These are phyloP conservation scores for Saccharomyces hybrid DNA, from an alignment of 1,139 yeast species.

Conservation along the genomic window DNA sequence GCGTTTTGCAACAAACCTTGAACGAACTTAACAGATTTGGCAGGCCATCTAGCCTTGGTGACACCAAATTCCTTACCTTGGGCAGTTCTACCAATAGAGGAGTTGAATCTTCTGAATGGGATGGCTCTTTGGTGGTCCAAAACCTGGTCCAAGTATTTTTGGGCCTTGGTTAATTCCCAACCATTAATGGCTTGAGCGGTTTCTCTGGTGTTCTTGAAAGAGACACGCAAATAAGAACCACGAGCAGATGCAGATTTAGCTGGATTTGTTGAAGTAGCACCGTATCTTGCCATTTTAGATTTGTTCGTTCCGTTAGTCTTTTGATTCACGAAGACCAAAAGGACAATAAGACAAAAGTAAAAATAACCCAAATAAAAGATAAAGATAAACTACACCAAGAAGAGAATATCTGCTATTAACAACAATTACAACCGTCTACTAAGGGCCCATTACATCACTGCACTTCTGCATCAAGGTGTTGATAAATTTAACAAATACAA, in stretches of 20 bases:
- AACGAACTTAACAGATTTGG: conserved; percentile 91
- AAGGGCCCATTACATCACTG: neutral
- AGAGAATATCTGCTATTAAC: neutral
- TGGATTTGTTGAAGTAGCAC: conserved; percentile 98
- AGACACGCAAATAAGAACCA: conserved; percentile 98
- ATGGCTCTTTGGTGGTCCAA: conserved; percentile 98
- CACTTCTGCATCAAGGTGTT: neutral
- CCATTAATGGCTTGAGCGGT: conserved; percentile 97
- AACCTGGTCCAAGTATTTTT: conserved; percentile 91
- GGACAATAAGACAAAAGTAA: neutral
- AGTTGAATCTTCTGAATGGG: conserved; percentile 97
- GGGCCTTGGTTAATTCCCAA: conserved; percentile 95
- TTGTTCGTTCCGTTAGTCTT: conserved; percentile 1
- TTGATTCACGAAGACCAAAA: neutral
- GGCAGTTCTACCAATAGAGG: conserved; percentile 96
- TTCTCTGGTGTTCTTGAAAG: conserved; percentile 99
- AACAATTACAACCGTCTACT: neutral
- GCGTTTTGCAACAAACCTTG: no score
- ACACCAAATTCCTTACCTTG: conserved; percentile 99
- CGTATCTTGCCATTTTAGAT: conserved; percentile 80
- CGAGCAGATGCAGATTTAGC: conserved; percentile 99
- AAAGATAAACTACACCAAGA: neutral
- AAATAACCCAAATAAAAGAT: neutral
- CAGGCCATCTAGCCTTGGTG: conserved; percentile 99
- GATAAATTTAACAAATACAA: neutral